Percentiles rank a stretch among this genome's conserved stretches.
Evolutionary conservation across 108 stramenopile genomes (phyloP).

Genomic region (Skeletonema grethae): DNA sequence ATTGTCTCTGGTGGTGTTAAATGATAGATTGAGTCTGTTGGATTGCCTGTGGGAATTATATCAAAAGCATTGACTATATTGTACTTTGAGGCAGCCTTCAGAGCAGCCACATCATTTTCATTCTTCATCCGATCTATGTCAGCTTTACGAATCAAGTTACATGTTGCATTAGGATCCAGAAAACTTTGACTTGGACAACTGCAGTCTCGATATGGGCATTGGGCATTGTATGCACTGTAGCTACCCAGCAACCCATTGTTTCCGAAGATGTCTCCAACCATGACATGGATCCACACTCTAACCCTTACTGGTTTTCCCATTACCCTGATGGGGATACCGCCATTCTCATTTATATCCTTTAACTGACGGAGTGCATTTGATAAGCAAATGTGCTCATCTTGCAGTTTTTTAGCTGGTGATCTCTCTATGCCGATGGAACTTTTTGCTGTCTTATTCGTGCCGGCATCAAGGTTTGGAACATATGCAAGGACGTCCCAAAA

Average conservation of each 20-base stretch:
- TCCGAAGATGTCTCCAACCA: not conserved
- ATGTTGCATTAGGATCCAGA: not conserved
- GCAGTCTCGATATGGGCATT: not conserved
- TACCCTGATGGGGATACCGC: not conserved
- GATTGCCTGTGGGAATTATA: not conserved
- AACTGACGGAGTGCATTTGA: not conserved
- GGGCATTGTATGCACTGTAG: not conserved
- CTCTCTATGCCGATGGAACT: not conserved
- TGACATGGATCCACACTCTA: slow-evolving; percentile 1
- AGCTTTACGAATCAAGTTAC: not conserved
- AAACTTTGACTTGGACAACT: too few species aligned
- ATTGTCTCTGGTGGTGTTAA: not conserved
- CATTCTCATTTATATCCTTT: not conserved
- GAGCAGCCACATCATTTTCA: too few species aligned
- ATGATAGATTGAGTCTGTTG: not conserved
- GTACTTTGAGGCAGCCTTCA: not conserved
- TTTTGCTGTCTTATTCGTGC: too few species aligned
- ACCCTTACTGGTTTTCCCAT: not conserved
- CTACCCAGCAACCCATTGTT: not conserved
- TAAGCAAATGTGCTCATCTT: not conserved
- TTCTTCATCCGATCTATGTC: not conserved
- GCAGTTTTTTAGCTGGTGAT: not conserved
- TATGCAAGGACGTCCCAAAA: slow-evolving; percentile 16
- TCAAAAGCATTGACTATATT: not conserved
- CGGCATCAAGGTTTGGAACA: slow-evolving; percentile 9